phyloP scores from a whole-genome alignment of 2,329 filamentous ascomycete species.

The Elsinoe fawcettii region DNA sequence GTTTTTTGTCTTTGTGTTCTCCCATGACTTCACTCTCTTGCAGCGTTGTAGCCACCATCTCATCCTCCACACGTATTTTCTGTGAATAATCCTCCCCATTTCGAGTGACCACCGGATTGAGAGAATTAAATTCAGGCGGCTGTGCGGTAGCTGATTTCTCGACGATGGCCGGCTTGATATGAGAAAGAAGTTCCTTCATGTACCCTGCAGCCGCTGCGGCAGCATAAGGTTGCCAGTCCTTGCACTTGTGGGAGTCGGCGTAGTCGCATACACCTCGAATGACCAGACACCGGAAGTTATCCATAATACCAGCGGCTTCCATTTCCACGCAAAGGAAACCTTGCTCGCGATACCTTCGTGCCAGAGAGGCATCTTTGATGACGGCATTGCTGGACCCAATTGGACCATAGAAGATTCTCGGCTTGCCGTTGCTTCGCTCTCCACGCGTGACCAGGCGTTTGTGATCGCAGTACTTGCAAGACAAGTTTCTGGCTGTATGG shows the following conservation, averaged over 20 bases:
- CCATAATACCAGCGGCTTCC: slow-evolving; percentile 20
- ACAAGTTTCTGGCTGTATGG: not conserved
- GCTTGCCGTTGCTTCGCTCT: not conserved
- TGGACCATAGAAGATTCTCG: slow-evolving; percentile 8
- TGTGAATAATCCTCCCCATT: not conserved
- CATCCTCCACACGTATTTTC: not conserved
- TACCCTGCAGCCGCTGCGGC: slow-evolving; percentile 17
- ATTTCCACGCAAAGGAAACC: slow-evolving; percentile 18
- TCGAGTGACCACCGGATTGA: not conserved
- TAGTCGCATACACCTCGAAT: slow-evolving; percentile 20
- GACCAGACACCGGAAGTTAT: slow-evolving; percentile 16
- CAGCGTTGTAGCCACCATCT: not conserved
- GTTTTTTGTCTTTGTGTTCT: not conserved
- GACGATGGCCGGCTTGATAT: not conserved
- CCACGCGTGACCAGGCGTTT: not conserved
- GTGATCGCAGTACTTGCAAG: not conserved
- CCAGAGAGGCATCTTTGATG: slow-evolving; percentile 13
- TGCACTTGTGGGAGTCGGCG: slow-evolving; percentile 18
- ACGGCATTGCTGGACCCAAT: slow-evolving; percentile 14
- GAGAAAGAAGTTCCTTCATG: slow-evolving; percentile 16
- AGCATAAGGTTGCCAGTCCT: slow-evolving; percentile 19
- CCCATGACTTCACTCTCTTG: no score
- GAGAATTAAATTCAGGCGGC: not conserved
- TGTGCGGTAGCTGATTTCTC: not conserved
- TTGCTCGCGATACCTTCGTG: not conserved